Evolutionary conservation across 208 protist species (phyloP).

Genomic region (Trypanosoma caninum): DNA sequence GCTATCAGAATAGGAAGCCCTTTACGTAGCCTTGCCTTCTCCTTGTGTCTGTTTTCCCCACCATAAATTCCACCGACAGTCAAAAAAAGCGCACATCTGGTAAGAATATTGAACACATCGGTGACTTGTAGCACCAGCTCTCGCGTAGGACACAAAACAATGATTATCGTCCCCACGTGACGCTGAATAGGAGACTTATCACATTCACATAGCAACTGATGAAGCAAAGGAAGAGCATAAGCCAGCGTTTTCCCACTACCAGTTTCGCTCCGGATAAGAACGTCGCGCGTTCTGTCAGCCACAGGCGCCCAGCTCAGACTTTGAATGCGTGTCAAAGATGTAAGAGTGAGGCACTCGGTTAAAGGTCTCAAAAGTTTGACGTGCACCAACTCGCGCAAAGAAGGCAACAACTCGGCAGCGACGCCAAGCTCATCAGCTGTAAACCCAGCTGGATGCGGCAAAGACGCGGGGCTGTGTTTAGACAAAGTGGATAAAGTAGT

Average conservation of each 20-base stretch:
- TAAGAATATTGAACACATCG: slow-evolving; percentile 53
- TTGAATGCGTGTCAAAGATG: slow-evolving; percentile 31
- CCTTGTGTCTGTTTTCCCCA: slow-evolving; percentile 73
- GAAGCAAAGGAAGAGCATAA: slow-evolving; percentile 90
- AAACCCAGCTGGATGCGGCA: slow-evolving; percentile 28
- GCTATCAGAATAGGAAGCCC: slow-evolving; percentile 78
- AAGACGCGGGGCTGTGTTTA: not conserved
- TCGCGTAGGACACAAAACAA: slow-evolving; percentile 84
- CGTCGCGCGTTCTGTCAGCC: slow-evolving; percentile 30
- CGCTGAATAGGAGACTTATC: slow-evolving; percentile 63
- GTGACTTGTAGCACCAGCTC: slow-evolving; percentile 87
- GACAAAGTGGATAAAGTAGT: not conserved
- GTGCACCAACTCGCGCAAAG: slow-evolving; percentile 59
- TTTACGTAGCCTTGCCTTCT: slow-evolving; percentile 84
- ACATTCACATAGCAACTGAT: slow-evolving; percentile 77
- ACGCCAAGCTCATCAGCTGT: slow-evolving; percentile 41
- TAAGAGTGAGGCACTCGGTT: slow-evolving; percentile 57
- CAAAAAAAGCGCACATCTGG: slow-evolving; percentile 29
- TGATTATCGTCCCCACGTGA: slow-evolving; percentile 67
- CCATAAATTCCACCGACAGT: slow-evolving; percentile 36
- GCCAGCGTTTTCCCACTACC: slow-evolving; percentile 92
- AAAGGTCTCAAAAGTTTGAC: slow-evolving; percentile 62
- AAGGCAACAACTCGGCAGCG: slow-evolving; percentile 34
- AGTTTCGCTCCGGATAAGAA: slow-evolving; percentile 68
- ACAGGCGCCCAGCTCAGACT: slow-evolving; percentile 28